Evolutionary conservation across 768 basidiomycete genomes (phyloP), one percentile per base, ranked within the genome.

Genomic region (Boletellus ananiceps): DNA sequence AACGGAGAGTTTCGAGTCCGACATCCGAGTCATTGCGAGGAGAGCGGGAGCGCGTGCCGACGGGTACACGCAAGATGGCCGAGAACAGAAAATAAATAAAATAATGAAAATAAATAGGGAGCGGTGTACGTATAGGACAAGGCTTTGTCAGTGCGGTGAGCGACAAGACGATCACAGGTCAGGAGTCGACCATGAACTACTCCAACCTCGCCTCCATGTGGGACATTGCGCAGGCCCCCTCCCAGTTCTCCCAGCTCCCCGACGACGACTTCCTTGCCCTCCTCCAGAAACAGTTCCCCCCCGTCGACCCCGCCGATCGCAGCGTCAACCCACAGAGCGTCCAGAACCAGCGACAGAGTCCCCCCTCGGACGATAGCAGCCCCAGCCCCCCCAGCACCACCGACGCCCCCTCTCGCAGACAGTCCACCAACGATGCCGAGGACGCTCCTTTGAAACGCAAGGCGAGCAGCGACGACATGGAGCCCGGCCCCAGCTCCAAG

Each of bases 191-290:
- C 40, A 65, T 65, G 64, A 56, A 65, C 46, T 77, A 70, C 53
- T 53, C 72, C 25, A 67, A 77, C 55, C 55, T 73, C 25, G 68
- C 77, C 36, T 71, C 78, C 16, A 76, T 85, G 64, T 88, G 87
- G 86, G 84, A 87, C 58, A 72, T 85, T 49, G 70, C 82, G 2
- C 79, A 82, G 54, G 68, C 79, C 13, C 64, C 77, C 16, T 67
- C 77, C 31, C 62, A 62, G 38, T 80, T 86, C 70, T 74, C 84
- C 6, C 80, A 82, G 38, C 67, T 88, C 37, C 75, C 81, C 11
- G 86, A 89, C 61, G 83, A 83, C 59, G 86, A 88, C 69, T 86
- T 91, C 54, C 78, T 90, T 38, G 79, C 83, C 11, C 74, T 89
- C 44, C 75, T 91, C 2, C 82, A 84, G 61, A 88, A 88, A 59